Evolutionary conservation across 2,329 filamentous ascomycete genomes (phyloP).

Genomic region (Tolypocladium cylindrosporum): DNA sequence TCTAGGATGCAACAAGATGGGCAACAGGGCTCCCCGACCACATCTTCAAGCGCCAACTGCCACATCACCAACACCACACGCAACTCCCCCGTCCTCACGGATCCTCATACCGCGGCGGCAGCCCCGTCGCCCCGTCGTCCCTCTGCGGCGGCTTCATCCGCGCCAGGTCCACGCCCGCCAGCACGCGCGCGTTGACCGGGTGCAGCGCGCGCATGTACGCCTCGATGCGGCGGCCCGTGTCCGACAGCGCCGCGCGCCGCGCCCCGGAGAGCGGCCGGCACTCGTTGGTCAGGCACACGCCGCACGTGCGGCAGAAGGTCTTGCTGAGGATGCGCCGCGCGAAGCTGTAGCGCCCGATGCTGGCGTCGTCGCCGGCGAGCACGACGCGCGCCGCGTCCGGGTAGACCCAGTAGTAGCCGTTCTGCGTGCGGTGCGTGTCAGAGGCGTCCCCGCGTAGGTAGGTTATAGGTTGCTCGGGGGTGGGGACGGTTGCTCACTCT

Average conservation of each 20-base stretch:
- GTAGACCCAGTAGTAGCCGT: slow-evolving; percentile 35
- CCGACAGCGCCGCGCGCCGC: slow-evolving; percentile 21
- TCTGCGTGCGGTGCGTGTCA: slow-evolving; percentile 21
- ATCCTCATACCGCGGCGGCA: slow-evolving; percentile 27
- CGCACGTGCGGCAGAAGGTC: slow-evolving; percentile 39
- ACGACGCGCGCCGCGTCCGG: slow-evolving; percentile 26
- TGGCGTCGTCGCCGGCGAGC: slow-evolving; percentile 26
- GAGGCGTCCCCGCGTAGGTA: neutral
- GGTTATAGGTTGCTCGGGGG: too few relatives aligned
- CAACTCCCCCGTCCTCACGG: slow-evolving; percentile 15
- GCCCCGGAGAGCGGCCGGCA: slow-evolving; percentile 20
- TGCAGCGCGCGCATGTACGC: slow-evolving; percentile 4
- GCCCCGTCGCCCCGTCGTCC: slow-evolving; percentile 15
- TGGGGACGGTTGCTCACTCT: slow-evolving; percentile 18
- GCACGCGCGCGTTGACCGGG: slow-evolving; percentile 28
- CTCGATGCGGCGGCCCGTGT: slow-evolving; percentile 11
- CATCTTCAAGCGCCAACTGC: neutral
- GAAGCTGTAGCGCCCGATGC: slow-evolving; percentile 29
- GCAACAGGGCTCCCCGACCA: too few relatives aligned
- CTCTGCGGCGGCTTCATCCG: slow-evolving; percentile 9
- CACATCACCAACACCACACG: neutral
- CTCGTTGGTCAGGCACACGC: slow-evolving; percentile 29
- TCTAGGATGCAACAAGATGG: too few relatives aligned
- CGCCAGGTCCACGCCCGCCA: slow-evolving; percentile 26
- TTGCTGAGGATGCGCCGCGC: slow-evolving; percentile 21